phyloP scores from a whole-genome alignment of 2,329 filamentous ascomycete genomes.

The Aschersonia sp. region DNA sequence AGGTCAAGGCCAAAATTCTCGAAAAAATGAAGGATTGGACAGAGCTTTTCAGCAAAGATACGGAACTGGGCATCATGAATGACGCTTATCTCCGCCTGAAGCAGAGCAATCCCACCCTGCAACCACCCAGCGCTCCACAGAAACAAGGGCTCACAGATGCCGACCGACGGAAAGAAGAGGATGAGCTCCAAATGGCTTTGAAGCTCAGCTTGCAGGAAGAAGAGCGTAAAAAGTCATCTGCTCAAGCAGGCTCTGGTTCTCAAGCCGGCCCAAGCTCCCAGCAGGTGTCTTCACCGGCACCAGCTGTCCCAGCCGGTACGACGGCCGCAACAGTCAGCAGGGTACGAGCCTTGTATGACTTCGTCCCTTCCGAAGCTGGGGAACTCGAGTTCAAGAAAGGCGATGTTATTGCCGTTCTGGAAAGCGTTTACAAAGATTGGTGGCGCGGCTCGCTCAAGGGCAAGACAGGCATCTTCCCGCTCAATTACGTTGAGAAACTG shows the following conservation, averaged over 20 bases:
- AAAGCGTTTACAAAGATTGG: slow-evolving; percentile 99
- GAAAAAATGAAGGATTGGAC: slow-evolving; percentile 95
- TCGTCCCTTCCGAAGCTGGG: slow-evolving; percentile 82
- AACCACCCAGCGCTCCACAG: slow-evolving; percentile 80
- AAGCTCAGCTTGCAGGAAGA: slow-evolving; percentile 89
- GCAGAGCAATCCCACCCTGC: slow-evolving; percentile 69
- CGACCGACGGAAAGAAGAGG: slow-evolving; percentile 89
- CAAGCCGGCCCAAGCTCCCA: slow-evolving; percentile 22
- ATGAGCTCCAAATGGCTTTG: slow-evolving; percentile 91
- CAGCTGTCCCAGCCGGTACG: slow-evolving; percentile 61
- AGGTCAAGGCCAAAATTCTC: slow-evolving; percentile 93
- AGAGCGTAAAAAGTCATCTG: slow-evolving; percentile 38
- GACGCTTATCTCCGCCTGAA: slow-evolving; percentile 85
- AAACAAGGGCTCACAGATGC: slow-evolving; percentile 83
- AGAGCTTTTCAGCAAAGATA: slow-evolving; percentile 80
- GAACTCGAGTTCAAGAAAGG: slow-evolving; percentile 95
- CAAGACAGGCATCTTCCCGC: slow-evolving; percentile 91
- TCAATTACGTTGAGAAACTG: slow-evolving; percentile 98
- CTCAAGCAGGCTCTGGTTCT: slow-evolving; percentile 17
- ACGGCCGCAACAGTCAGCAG: slow-evolving; percentile 93
- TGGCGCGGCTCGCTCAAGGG: slow-evolving; percentile 93
- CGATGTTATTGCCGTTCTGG: slow-evolving; percentile 90
- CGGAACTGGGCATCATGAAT: slow-evolving; percentile 94
- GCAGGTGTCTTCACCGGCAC: slow-evolving; percentile 25
- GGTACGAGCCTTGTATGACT: slow-evolving; percentile 87